Evolutionary conservation across 2,329 filamentous ascomycete genomes (phyloP).

Genomic region (Zasmidium cellare): DNA sequence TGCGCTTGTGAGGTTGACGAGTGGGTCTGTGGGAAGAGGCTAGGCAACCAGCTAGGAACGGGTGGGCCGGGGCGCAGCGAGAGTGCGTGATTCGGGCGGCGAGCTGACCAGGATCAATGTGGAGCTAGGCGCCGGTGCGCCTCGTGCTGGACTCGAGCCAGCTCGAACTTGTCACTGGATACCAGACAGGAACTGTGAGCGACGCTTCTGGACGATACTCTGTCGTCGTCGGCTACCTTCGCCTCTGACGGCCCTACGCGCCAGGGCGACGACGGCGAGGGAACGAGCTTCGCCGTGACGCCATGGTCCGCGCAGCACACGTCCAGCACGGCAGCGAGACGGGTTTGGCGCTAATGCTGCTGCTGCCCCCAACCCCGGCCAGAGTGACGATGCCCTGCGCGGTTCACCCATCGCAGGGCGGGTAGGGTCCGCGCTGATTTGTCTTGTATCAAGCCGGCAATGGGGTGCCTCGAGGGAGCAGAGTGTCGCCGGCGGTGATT

Average conservation of each 20-base stretch:
- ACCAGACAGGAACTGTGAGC: too few relatives aligned
- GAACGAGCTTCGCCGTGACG: neutral
- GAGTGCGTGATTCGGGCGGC: neutral
- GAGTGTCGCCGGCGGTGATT: conserved; percentile 4
- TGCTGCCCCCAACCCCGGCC: too few relatives aligned
- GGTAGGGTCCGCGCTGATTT: conserved; percentile 5
- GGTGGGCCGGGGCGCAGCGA: neutral
- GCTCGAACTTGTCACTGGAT: neutral
- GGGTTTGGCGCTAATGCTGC: neutral
- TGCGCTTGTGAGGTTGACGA: neutral
- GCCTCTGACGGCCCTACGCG: too few relatives aligned
- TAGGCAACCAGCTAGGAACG: neutral
- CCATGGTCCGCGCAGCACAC: neutral
- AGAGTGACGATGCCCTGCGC: neutral
- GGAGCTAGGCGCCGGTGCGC: neutral
- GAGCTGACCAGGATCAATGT: neutral
- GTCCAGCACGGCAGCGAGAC: neutral
- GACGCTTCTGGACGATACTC: too few relatives aligned
- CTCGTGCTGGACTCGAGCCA: neutral
- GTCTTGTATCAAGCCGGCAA: conserved; percentile 7
- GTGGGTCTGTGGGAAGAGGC: neutral
- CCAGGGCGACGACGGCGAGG: neutral
- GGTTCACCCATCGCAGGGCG: conserved; percentile 1
- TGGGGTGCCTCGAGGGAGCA: neutral
- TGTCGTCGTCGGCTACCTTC: too few relatives aligned